phyloP scores from a whole-genome alignment of 2,329 filamentous ascomycete genomes.

The Talaromyces albobiverticillius region DNA sequence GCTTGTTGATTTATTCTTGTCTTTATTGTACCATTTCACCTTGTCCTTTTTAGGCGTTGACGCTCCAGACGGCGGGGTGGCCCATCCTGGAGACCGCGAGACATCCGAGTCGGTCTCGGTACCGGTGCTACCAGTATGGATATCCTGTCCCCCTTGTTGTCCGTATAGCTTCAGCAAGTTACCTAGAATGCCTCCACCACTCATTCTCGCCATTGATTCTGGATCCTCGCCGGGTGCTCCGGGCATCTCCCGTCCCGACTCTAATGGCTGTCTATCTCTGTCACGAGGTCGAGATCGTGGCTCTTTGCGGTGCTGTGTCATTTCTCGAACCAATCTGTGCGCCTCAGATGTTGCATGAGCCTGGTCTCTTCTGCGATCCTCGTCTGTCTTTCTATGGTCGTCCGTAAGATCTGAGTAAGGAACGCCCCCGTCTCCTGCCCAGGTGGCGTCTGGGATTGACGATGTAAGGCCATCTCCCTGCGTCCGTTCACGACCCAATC shows the following conservation, averaged over 20 bases:
- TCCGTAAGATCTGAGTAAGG: constrained; percentile 28
- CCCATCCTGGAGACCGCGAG: constrained; percentile 20
- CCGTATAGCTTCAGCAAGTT: constrained; percentile 70
- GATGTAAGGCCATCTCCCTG: constrained; percentile 27
- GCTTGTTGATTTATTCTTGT: constrained; percentile 33
- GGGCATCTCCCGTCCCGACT: constrained; percentile 32
- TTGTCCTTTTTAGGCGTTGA: constrained; percentile 37
- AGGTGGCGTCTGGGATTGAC: constrained; percentile 24
- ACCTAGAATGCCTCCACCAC: constrained; percentile 61
- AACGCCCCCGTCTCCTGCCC: constrained; percentile 24
- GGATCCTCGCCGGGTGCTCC: constrained; percentile 22
- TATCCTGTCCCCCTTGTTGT: constrained; percentile 21
- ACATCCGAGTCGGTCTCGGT: constrained; percentile 27
- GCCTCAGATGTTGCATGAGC: constrained; percentile 29
- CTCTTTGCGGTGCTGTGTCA: constrained; percentile 27
- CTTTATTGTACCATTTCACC: constrained; percentile 43
- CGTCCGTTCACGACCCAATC: constrained; percentile 21
- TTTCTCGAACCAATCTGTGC: constrained; percentile 36
- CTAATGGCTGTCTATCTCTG: constrained; percentile 28
- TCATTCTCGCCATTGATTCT: constrained; percentile 23
- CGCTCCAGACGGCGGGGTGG: constrained; percentile 25
- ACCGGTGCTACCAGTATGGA: constrained; percentile 18
- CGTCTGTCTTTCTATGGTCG: constrained; percentile 28
- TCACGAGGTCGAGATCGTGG: constrained; percentile 25
- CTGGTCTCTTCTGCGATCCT: constrained; percentile 25